Base-by-base conservation (phyloP, 2,329 filamentous ascomycete species). In the Pestalotiopsis sp. region DNA sequence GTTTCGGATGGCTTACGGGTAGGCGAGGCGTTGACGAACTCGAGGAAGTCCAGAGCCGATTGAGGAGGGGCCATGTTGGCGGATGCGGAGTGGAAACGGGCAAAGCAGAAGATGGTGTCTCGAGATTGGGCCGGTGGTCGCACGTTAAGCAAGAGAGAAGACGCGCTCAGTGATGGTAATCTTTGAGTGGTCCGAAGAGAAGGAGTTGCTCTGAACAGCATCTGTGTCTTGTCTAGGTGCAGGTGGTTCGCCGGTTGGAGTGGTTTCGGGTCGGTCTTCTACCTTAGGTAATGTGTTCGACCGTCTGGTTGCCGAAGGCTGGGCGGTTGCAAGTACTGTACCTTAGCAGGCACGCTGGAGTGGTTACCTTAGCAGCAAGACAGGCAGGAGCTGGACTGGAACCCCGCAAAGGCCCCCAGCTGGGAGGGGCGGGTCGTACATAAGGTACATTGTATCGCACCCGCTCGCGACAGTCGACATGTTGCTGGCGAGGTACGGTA, bases 11-110 rank as follows among this genome's bases (percentile, higher is more conserved):
- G 77, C 90, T 75, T 87, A 97, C 95, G 95, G 66, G 95, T 97
- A 13, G 96, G 96, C 69, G 95, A 98, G 72, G 91, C 93, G 82
- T 98, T 97, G 80, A 98, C 91, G 83, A 97, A 98, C 82, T 93
- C 92, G 78, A 97, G 83, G 81, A 98, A 97, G 85, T 97, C 93
- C 82, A 92, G 84, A 67, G 93, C 93, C 66, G 88, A 82, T 73
- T 85, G 80, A 45, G 84, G 83, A 64, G 86, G 83, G 63, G 85
- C 82, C 87, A 89, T 89, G 75, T 70, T 81, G 77, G 72, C 45
- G 66, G 52, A 36, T 56, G 31, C 14, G 25, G 66, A 67, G 31
- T 36, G 63, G 39, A 25, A 56, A 41, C 45, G 39, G 58, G 31
- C 63, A 58, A 59, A 59, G 11, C 27, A 31, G 27, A 23, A 9